These are phyloP conservation scores for Francoa sonchifolia DNA, from an alignment of 441 rosid species.

Conservation along the genomic window DNA sequence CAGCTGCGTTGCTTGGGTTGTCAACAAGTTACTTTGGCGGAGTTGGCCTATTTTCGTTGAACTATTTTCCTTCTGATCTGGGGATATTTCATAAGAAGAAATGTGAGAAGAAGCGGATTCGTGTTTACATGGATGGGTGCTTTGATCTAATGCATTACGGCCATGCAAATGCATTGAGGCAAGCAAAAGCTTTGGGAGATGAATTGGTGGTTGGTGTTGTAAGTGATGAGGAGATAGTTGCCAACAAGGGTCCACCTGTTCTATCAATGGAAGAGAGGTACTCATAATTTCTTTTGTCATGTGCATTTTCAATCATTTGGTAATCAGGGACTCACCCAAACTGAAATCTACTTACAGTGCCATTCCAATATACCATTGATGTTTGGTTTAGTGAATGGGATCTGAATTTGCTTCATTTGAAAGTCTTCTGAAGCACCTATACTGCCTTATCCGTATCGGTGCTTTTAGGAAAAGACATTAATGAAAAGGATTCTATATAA, in stretches of 20 bases:
- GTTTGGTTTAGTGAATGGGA: too few species aligned
- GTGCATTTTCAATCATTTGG: too few species aligned
- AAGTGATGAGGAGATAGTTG: conserved; percentile 82
- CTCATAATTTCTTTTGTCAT: not conserved
- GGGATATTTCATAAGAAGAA: conserved; percentile 31
- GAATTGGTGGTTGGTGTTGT: conserved; percentile 87
- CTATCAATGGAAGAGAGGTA: conserved; percentile 84
- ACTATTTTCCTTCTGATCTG: conserved; percentile 26
- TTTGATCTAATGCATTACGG: conserved; percentile 98
- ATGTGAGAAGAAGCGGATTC: conserved; percentile 41
- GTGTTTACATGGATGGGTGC: conserved; percentile 98
- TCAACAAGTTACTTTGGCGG: conserved; percentile 57
- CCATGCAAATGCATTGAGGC: conserved; percentile 86
- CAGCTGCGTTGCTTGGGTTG: conserved; percentile 48
- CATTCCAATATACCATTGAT: too few species aligned
- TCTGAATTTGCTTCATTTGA: too few species aligned
- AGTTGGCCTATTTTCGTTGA: conserved; percentile 31
- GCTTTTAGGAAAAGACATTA: not conserved
- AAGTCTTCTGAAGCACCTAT: too few species aligned
- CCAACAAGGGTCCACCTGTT: conserved; percentile 92
- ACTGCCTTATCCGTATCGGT: too few species aligned
- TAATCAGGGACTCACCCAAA: too few species aligned
- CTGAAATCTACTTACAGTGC: too few species aligned
- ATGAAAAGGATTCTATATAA: not conserved
- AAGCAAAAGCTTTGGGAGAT: conserved; percentile 83